Conservation (phyloP, 2,329 filamentous ascomycete genomes). For the Fusarium algeriense region DNA sequence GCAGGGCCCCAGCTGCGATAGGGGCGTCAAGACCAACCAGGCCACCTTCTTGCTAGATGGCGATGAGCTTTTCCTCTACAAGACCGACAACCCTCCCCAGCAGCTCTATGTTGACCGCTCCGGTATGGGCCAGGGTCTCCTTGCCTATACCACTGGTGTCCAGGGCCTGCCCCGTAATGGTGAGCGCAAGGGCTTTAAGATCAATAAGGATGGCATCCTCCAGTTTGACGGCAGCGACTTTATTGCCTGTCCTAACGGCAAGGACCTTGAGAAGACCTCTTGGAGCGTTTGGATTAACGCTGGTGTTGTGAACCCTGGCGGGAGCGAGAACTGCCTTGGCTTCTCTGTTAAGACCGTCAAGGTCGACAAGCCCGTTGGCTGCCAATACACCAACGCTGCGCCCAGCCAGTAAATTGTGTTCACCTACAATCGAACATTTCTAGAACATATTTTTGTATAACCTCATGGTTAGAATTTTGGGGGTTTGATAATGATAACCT, state of each 20-base stretch:
- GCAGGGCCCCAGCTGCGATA: constrained; percentile 64
- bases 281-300: constrained; percentile 56
- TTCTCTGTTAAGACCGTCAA: constrained; percentile 50
- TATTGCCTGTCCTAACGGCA: constrained; percentile 65
- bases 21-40: constrained; percentile 49
- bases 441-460: background rate
- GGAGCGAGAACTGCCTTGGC: constrained; percentile 53
- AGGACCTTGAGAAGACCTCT: constrained; percentile 44
- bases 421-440: background rate
- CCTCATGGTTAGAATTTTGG: too few species aligned
- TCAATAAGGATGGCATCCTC: constrained; percentile 59
- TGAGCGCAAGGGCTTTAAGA: constrained; percentile 61
- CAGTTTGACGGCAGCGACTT: constrained; percentile 59
- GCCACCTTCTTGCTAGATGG: constrained; percentile 65
- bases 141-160: constrained; percentile 64
- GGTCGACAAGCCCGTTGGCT: constrained; percentile 51
- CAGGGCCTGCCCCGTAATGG: constrained; percentile 54
- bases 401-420: background rate
- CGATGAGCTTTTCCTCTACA: constrained; percentile 61
- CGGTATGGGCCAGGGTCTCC: constrained; percentile 68
- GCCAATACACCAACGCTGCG: constrained; percentile 50
- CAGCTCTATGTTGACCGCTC: constrained; percentile 66
- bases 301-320: constrained; percentile 52
- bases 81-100: constrained; percentile 55
- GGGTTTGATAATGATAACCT: background rate